Base-by-base conservation (phyloP, 345 rosid genomes). In the Camelina laxa region DNA sequence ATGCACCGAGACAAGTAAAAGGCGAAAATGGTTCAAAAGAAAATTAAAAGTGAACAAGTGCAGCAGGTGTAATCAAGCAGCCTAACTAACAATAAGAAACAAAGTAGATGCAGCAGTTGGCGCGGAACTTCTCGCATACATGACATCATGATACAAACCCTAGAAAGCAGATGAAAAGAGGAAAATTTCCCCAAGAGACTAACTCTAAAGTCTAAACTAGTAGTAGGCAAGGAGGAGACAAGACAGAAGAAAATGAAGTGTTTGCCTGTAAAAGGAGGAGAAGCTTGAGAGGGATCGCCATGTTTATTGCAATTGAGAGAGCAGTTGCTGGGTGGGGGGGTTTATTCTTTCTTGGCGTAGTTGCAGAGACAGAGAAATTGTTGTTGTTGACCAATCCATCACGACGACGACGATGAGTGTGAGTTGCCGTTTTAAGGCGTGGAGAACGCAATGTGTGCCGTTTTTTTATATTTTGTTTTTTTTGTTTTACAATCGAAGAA, bases 241-340 rank as follows among this genome's bases (percentile, higher is more conserved):
- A 14, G n/a, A 19, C 57, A 57, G 62, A 39, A 63, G 31, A 16
- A 1, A n/a, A 33, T 31, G 7, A 58, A 44, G 65, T n/a, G 48
- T 17, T 17, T 8, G 62, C 91, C 87, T 70, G 86, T 39, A 84
- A 51, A 56, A 78, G 72, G 57, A 72, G 59, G 57, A 69, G 59
- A 66, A 67, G 68, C 61, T 64, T 24, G 62, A 38, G 47, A 65
- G 54, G 49, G 57, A 65, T 77, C 69, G 73, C 44, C 81, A 77
- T 77, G 73, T 22, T 47, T 9, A 30, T 54, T 4, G 5, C 4
- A 24, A 24, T 24, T 24, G 4, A 21, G 39, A 69, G 36, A 71
- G 71, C 48, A 67, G 65, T 69, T 69, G 27, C 3, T 24, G 24
- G 24, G 5, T 5, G 0, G 30, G 0, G 22, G 7, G 45, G 45